Evolutionary conservation across 768 basidiomycete genomes (phyloP).

Genomic region (Lactarius indigo): DNA sequence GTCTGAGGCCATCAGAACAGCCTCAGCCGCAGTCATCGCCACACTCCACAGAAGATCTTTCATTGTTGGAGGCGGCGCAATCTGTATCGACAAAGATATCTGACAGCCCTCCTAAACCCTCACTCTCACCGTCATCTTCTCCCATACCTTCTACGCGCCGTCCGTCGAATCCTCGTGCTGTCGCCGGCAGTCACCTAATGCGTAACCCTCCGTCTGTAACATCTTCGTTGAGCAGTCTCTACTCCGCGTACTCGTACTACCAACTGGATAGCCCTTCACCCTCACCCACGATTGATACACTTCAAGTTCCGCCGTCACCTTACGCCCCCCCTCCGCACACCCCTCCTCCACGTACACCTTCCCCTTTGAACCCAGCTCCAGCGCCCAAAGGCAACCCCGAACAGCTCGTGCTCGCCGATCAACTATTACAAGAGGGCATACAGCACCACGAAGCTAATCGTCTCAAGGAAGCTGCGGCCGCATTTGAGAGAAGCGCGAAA

Average conservation of each 20-base stretch:
- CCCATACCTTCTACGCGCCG: slow-evolving; percentile 1
- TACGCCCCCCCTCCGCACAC: slow-evolving; percentile 11
- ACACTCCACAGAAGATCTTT: neutral
- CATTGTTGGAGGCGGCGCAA: slow-evolving; percentile 15
- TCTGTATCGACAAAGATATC: neutral
- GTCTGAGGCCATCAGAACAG: slow-evolving; percentile 4
- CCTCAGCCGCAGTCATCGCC: slow-evolving; percentile 14
- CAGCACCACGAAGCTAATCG: slow-evolving; percentile 72
- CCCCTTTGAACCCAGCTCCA: slow-evolving; percentile 1
- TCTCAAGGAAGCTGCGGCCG: slow-evolving; percentile 61
- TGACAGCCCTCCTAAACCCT: neutral
- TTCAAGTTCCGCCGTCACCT: slow-evolving; percentile 25
- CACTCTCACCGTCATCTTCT: slow-evolving; percentile 2
- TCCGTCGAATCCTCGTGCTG: slow-evolving; percentile 10
- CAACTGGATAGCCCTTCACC: slow-evolving; percentile 26
- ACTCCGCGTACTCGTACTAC: slow-evolving; percentile 34
- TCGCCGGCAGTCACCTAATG: slow-evolving; percentile 19
- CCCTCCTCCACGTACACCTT: slow-evolving; percentile 4
- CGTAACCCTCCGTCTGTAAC: slow-evolving; percentile 18
- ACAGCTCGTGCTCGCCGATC: slow-evolving; percentile 47
- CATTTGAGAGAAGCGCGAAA: slow-evolving; percentile 74
- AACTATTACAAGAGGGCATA: slow-evolving; percentile 74
- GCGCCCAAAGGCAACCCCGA: slow-evolving; percentile 16
- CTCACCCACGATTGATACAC: slow-evolving; percentile 13
- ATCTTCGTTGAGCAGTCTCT: slow-evolving; percentile 27